Conservation (phyloP, 179 eudicot species). For the Dionaea muscipula region DNA sequence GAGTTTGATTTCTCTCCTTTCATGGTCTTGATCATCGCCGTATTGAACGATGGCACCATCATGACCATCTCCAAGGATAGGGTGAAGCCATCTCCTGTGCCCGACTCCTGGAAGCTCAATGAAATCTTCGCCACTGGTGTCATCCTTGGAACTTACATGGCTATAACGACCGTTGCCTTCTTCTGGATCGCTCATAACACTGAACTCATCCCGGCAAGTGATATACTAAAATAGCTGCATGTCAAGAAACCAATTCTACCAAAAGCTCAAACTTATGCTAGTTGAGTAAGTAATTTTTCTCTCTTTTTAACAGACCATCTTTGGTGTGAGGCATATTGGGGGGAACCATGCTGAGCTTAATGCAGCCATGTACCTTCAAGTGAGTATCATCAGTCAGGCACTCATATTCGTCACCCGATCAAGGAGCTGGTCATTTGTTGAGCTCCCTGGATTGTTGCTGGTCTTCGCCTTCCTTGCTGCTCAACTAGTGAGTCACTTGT, state of each 20-base stretch:
- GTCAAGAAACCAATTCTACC: too few relatives aligned
- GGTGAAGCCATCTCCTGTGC: conserved; percentile 79
- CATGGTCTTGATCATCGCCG: conserved; percentile 74
- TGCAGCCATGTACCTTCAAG: conserved; percentile 87
- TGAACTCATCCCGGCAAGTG: conserved; percentile 44
- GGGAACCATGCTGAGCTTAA: conserved; percentile 36
- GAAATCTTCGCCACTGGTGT: conserved; percentile 76
- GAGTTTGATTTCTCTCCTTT: conserved; percentile 74
- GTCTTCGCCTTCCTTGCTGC: conserved; percentile 56
- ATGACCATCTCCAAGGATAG: conserved; percentile 92
- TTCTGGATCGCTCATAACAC: conserved; percentile 66
- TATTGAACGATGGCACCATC: conserved; percentile 85
- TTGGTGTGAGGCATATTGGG: conserved; percentile 42
- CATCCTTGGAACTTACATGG: conserved; percentile 69
- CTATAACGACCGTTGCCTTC: conserved; percentile 52
- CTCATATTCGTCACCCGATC: conserved; percentile 86
- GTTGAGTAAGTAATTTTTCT: neutral
- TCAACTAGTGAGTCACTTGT: conserved; percentile 32
- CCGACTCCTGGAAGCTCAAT: conserved; percentile 83
- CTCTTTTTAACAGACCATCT: conserved; percentile 21
- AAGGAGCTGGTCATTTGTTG: conserved; percentile 77
- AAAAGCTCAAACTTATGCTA: neutral
- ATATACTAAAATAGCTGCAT: neutral
- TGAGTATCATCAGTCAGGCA: conserved; percentile 83
- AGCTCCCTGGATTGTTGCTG: conserved; percentile 63